A percentile compares a stretch with the other conserved stretches of the same genome.
Evolutionary conservation across 805 yeast genomes (phyloP).

Genomic region (Metschnikowia peoriensis): DNA sequence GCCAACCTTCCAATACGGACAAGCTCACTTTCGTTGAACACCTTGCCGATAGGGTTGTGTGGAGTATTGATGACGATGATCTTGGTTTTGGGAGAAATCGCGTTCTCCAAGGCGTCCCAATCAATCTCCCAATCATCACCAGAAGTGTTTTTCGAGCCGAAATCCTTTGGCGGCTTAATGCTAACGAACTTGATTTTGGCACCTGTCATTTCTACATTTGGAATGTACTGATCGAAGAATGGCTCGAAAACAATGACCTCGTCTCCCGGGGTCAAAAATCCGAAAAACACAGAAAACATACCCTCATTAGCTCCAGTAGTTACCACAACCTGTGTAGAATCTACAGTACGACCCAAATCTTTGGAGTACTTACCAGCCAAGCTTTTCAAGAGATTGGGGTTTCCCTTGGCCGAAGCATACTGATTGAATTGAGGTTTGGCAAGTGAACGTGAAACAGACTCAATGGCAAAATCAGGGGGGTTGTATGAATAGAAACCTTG

Average conservation of each 20-base stretch:
- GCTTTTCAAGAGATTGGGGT: constrained; percentile 69
- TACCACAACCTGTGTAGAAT: constrained; percentile 64
- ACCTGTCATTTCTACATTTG: constrained; percentile 91
- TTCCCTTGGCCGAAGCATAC: constrained; percentile 89
- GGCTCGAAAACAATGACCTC: constrained; percentile 97
- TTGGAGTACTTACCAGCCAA: constrained; percentile 71
- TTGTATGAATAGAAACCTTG: constrained; percentile 97
- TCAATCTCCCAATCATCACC: constrained; percentile 90
- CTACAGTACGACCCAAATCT: constrained; percentile 55
- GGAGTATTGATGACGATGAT: constrained; percentile 89
- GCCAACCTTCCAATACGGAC: constrained; percentile 75
- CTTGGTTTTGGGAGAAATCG: constrained; percentile 75
- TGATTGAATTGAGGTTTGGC: constrained; percentile 78
- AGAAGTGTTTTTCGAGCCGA: constrained; percentile 57
- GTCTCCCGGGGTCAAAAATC: constrained; percentile 81
- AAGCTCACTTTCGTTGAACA: constrained; percentile 76
- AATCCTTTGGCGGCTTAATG: constrained; percentile 76
- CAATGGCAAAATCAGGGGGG: constrained; percentile 90
- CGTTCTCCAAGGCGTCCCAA: constrained; percentile 68
- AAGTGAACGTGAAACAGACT: constrained; percentile 76
- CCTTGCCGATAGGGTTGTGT: constrained; percentile 94
- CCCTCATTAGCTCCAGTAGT: constrained; percentile 99
- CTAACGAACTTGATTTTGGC: constrained; percentile 88
- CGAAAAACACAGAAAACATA: constrained; percentile 79
- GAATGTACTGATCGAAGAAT: constrained; percentile 93